These are phyloP conservation scores for Nitzschia inconspicua DNA, from an alignment of 108 stramenopile species.

Conservation along the genomic window DNA sequence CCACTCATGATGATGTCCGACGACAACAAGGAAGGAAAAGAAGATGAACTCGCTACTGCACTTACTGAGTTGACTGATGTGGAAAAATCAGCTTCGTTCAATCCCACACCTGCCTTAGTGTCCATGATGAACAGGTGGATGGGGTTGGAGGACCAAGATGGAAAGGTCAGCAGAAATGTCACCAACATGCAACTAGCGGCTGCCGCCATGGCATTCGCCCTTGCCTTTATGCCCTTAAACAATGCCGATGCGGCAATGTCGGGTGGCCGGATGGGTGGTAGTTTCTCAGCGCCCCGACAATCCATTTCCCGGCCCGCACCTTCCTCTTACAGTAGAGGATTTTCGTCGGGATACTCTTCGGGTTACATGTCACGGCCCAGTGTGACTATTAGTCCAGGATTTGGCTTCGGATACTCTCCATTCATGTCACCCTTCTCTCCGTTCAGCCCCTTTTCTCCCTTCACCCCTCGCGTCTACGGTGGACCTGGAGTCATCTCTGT, in stretches of 20 bases:
- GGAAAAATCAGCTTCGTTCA: neutral
- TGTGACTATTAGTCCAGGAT: constrained; percentile 44
- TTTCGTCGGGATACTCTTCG: constrained; percentile 15
- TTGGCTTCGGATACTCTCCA: constrained; percentile 24
- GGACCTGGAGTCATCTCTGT: constrained; percentile 49
- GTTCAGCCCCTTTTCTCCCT: constrained; percentile 36
- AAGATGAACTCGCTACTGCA: neutral
- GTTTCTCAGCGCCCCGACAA: constrained; percentile 29
- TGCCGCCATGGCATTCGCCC: constrained; percentile 7
- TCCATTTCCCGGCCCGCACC: constrained; percentile 16
- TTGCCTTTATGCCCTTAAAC: constrained; percentile 17
- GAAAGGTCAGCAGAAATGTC: neutral
- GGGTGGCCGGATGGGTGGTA: constrained; percentile 78
- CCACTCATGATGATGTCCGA: neutral
- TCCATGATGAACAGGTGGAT: neutral
- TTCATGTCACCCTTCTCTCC: constrained; percentile 31
- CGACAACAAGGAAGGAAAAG: neutral
- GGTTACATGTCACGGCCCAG: constrained; percentile 52
- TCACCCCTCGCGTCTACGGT: constrained; percentile 40
- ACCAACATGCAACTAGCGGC: constrained; percentile 5
- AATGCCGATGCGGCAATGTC: constrained; percentile 55
- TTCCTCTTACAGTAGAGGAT: constrained; percentile 27
- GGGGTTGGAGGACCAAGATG: neutral
- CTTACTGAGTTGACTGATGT: too few relatives aligned
- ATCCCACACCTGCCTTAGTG: constrained; percentile 5